Percentiles rank a stretch among this genome's conserved stretches.
Evolutionary conservation across 192 early-diverging fungal species (phyloP).

Genomic region (Phlyctochytrium arcticum): DNA sequence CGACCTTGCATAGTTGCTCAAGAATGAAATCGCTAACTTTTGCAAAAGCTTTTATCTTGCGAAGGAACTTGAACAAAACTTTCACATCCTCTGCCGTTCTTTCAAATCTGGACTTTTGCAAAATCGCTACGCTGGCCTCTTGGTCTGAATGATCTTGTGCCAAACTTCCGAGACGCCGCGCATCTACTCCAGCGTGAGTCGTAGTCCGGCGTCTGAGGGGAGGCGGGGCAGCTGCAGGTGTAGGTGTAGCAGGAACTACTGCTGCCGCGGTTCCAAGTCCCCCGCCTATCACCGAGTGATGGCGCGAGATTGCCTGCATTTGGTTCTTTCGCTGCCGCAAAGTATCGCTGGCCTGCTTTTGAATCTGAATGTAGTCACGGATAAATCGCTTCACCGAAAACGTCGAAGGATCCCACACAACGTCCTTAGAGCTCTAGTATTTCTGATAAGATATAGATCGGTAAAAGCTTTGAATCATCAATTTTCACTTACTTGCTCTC

Average conservation of each 20-base stretch:
- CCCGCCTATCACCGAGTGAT: too few relatives aligned
- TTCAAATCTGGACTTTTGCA: constrained; percentile 23
- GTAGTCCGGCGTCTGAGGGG: not conserved
- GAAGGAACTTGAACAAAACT: constrained; percentile 15
- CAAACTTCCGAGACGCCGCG: not conserved
- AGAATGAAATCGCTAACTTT: constrained; percentile 34
- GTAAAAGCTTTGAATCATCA: not conserved
- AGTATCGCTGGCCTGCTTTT: constrained; percentile 12
- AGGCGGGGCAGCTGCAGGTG: not conserved
- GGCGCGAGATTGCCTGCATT: too few relatives aligned
- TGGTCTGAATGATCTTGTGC: not conserved
- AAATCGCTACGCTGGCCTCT: not conserved
- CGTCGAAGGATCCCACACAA: constrained; percentile 2
- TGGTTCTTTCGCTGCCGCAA: not conserved
- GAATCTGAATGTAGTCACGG: not conserved
- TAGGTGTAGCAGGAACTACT: too few relatives aligned
- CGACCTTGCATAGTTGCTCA: constrained; percentile 27
- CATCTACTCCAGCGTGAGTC: not conserved
- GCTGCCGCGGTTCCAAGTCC: too few relatives aligned
- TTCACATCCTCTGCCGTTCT: constrained; percentile 22
- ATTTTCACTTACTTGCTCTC: not conserved
- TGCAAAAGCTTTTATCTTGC: constrained; percentile 25
- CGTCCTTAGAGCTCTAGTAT: not conserved
- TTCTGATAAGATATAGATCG: not conserved
- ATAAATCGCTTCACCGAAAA: constrained; percentile 14